Conservation (phyloP, 1,284 basidiomycete genomes). For the Athelia psychrophila region DNA sequence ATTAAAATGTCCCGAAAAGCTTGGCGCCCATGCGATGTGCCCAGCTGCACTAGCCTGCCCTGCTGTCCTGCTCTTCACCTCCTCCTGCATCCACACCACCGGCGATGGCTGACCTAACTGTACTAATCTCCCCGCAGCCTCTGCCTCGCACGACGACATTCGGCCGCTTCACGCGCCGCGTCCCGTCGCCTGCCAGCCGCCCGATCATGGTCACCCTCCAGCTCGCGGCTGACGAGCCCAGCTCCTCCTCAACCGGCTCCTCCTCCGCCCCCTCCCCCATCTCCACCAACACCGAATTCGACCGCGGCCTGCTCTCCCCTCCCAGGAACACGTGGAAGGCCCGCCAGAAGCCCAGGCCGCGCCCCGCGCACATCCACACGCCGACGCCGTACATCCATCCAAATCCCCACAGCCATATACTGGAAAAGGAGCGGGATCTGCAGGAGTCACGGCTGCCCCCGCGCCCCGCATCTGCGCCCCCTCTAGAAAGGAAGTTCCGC, state of each 20-base stretch:
- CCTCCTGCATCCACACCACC: background rate
- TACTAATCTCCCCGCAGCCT: constrained; percentile 25
- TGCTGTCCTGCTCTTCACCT: too few relatives aligned
- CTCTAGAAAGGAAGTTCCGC: constrained; percentile 6
- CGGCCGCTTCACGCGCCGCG: constrained; percentile 21
- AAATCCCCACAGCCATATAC: too few relatives aligned
- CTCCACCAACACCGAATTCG: constrained; percentile 14
- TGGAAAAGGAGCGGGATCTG: constrained; percentile 15
- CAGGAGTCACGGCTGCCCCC: constrained; percentile 9
- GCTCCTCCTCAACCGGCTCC: constrained; percentile 3
- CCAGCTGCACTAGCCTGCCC: too few relatives aligned
- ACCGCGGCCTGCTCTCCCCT: constrained; percentile 42
- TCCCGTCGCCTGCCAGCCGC: constrained; percentile 18
- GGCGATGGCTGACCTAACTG: constrained; percentile 28
- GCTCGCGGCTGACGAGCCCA: constrained; percentile 33
- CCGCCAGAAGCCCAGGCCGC: constrained; percentile 15
- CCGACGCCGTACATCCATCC: background rate
- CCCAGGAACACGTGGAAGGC: constrained; percentile 41
- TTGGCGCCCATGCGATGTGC: too few relatives aligned
- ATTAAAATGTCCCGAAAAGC: too few relatives aligned
- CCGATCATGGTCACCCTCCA: constrained; percentile 53
- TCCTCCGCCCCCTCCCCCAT: constrained; percentile 13
- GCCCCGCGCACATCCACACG: background rate
- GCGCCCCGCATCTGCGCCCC: constrained; percentile 26
- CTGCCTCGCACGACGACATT: constrained; percentile 8